Evolutionary conservation across 73 alveolate genomes (phyloP).

Genomic region (Uronychia setigera): DNA sequence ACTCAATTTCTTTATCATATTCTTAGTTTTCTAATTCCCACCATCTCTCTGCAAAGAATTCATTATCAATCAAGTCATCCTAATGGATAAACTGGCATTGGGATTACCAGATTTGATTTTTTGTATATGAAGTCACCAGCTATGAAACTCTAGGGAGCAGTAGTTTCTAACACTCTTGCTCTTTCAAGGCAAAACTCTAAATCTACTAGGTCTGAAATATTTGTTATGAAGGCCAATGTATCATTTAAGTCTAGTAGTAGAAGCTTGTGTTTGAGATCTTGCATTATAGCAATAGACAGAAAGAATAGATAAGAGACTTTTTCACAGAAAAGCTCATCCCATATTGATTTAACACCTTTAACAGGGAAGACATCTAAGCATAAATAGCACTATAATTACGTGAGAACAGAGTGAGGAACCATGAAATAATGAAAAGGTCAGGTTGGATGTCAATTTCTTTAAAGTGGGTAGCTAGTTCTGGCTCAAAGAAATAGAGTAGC

Average conservation of each 20-base stretch:
- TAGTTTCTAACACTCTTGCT: slow-evolving; percentile 2
- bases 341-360: slow-evolving; percentile 17
- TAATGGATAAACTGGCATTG: not conserved
- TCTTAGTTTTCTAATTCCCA: too few relatives aligned
- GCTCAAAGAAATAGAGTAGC: slow-evolving; percentile 28
- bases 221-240: slow-evolving; percentile 24
- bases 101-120: slow-evolving; percentile 4
- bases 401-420: slow-evolving; percentile 51
- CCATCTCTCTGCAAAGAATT: too few relatives aligned
- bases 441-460: slow-evolving; percentile 31
- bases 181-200: not conserved
- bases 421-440: slow-evolving; percentile 28
- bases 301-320: slow-evolving; percentile 34
- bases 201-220: slow-evolving; percentile 27
- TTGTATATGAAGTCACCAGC: slow-evolving; percentile 28
- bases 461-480: slow-evolving; percentile 31
- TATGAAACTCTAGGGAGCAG: slow-evolving; percentile 32
- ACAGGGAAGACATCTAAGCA: slow-evolving; percentile 1
- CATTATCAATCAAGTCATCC: too few relatives aligned
- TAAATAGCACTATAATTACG: not conserved
- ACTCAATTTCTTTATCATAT: too few relatives aligned
- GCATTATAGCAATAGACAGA: slow-evolving; percentile 14
- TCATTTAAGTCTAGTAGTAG: slow-evolving; percentile 23
- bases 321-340: slow-evolving; percentile 54
- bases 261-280: slow-evolving; percentile 21